Conservation (phyloP, 495 filamentous ascomycete genomes). For the Neurospora sp. region DNA sequence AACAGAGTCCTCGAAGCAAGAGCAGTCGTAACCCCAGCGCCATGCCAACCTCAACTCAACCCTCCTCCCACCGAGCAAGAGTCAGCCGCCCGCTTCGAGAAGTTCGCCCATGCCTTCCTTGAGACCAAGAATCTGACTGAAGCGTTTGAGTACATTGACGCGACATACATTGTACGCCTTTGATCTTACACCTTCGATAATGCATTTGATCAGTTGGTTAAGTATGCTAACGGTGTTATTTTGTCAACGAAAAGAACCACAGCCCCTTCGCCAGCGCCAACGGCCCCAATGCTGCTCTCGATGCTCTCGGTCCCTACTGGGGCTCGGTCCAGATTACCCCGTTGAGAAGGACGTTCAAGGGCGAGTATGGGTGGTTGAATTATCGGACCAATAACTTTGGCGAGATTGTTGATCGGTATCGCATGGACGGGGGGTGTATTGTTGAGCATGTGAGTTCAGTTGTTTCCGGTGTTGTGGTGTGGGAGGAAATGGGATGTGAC, state of each 20-base stretch:
- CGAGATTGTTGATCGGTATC: conserved; percentile 18
- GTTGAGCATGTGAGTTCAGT: conserved; percentile 20
- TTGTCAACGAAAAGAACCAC: background rate
- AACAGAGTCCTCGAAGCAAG: background rate
- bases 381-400: conserved; percentile 12
- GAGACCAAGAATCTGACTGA: conserved; percentile 22
- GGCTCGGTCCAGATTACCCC: conserved; percentile 11
- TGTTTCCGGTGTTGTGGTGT: background rate
- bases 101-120: conserved; percentile 26
- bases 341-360: conserved; percentile 14
- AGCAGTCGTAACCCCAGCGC: conserved; percentile 9
- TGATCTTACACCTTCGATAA: background rate
- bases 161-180: conserved; percentile 17
- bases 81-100: conserved; percentile 16
- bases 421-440: conserved; percentile 23
- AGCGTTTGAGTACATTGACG: conserved; percentile 23
- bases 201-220: background rate
- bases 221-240: background rate
- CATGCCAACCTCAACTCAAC: conserved; percentile 6
- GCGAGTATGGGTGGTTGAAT: conserved; percentile 19
- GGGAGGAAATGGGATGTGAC: background rate
- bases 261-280: conserved; percentile 1
- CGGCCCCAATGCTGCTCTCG: conserved; percentile 3
- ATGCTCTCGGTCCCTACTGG: conserved; percentile 11
- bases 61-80: conserved; percentile 15